Conservation (phyloP, 164 flowering plant genomes). For the Macadamia tetraphylla region DNA sequence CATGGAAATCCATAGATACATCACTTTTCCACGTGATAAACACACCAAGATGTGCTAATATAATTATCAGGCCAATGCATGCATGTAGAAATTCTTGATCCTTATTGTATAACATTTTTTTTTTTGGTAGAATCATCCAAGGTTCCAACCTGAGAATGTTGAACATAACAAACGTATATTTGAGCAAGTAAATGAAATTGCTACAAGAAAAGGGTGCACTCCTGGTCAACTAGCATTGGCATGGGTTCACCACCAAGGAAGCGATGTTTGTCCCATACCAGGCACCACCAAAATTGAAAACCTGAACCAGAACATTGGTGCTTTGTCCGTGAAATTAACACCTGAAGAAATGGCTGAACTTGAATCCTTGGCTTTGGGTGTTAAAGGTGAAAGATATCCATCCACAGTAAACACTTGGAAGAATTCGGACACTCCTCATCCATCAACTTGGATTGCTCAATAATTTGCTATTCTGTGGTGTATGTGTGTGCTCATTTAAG, state of each 20-base stretch:
- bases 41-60: no score
- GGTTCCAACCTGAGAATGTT: slow-evolving; percentile 29
- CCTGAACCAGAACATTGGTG: slow-evolving; percentile 36
- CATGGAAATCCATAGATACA: no score
- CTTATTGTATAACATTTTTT: no score
- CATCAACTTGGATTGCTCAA: no score
- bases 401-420: no score
- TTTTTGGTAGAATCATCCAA: slow-evolving; percentile 22
- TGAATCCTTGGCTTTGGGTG: slow-evolving; percentile 19
- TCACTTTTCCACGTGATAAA: no score
- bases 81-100: no score
- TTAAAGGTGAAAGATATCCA: no score
- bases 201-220: slow-evolving; percentile 32
- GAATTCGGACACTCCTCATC: no score
- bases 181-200: slow-evolving; percentile 25
- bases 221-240: slow-evolving; percentile 38
- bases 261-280: slow-evolving; percentile 38
- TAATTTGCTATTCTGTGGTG: no score
- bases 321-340: slow-evolving; percentile 33
- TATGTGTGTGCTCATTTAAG: no score
- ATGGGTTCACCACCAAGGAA: slow-evolving; percentile 40
- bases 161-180: slow-evolving; percentile 27
- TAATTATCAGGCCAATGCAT: no score
- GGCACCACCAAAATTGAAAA: slow-evolving; percentile 49
- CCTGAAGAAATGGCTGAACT: slow-evolving; percentile 38